These are phyloP conservation scores for Penicillium sp. DNA, from an alignment of 2,329 filamentous ascomycete genomes.

Conservation along the genomic window DNA sequence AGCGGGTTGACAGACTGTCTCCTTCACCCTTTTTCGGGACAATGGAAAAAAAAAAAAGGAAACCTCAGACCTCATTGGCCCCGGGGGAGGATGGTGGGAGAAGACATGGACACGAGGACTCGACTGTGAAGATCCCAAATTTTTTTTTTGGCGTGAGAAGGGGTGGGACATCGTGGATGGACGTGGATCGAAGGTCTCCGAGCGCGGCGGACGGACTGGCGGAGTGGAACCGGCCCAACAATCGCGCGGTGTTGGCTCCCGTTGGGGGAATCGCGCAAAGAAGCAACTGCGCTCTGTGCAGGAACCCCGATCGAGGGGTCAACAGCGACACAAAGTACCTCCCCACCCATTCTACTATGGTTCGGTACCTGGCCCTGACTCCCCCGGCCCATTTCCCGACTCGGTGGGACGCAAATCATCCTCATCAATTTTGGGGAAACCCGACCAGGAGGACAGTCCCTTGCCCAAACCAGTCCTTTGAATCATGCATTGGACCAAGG, in stretches of 20 bases:
- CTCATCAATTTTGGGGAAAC: constrained; percentile 16
- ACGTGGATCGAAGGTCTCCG: neutral
- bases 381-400: constrained; percentile 6
- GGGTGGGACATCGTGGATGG: constrained; percentile 2
- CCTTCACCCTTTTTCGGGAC: too few relatives aligned
- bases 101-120: too few relatives aligned
- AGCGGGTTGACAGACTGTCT: too few relatives aligned
- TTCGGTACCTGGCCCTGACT: constrained; percentile 6
- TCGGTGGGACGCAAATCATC: constrained; percentile 18
- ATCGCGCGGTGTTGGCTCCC: constrained; percentile 13
- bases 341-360: constrained; percentile 9
- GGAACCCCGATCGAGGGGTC: neutral
- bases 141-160: constrained; percentile 1
- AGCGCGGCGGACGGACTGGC: constrained; percentile 3
- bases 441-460: neutral
- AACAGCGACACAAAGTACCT: constrained; percentile 7
- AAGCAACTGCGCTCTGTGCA: neutral
- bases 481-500: too few relatives aligned
- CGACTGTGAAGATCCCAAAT: too few relatives aligned
- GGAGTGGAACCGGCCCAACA: constrained; percentile 24
- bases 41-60: too few relatives aligned
- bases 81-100: too few relatives aligned
- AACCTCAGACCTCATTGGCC: too few relatives aligned
- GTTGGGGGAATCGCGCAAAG: constrained; percentile 13
- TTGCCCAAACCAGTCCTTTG: too few relatives aligned